Conservation (phyloP, 2,329 filamentous ascomycete species). For the Talaromyces sp. region DNA sequence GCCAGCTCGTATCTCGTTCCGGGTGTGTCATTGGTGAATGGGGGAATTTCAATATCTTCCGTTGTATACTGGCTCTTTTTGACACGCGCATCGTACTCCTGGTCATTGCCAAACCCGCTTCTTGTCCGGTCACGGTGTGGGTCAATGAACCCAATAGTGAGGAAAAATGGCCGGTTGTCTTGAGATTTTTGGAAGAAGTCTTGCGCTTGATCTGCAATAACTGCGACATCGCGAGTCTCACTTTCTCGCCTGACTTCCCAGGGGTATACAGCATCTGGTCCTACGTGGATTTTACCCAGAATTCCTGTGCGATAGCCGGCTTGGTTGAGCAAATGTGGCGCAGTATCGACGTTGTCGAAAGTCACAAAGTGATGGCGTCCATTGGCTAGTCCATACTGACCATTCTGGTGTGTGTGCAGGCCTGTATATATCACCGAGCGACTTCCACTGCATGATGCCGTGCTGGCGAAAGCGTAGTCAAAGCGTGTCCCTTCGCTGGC, state of each 20-base stretch:
- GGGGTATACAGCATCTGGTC: slow-evolving; percentile 34
- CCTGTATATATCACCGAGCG: slow-evolving; percentile 47
- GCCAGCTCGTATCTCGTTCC: slow-evolving; percentile 40
- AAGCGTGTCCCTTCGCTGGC: slow-evolving; percentile 35
- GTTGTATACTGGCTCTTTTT: slow-evolving; percentile 20
- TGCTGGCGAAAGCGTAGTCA: slow-evolving; percentile 15
- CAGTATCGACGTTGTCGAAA: slow-evolving; percentile 39
- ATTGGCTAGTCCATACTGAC: slow-evolving; percentile 41
- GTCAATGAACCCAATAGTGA: slow-evolving; percentile 46
- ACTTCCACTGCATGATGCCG: slow-evolving; percentile 45
- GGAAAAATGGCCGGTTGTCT: slow-evolving; percentile 32
- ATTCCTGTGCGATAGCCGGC: slow-evolving; percentile 44
- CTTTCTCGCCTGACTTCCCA: slow-evolving; percentile 40
- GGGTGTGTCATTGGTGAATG: slow-evolving; percentile 37
- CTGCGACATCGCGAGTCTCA: slow-evolving; percentile 39
- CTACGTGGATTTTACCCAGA: slow-evolving; percentile 47
- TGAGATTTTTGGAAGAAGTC: slow-evolving; percentile 33
- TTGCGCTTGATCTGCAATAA: slow-evolving; percentile 33
- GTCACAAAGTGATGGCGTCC: slow-evolving; percentile 40
- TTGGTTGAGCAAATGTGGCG: slow-evolving; percentile 33
- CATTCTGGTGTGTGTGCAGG: slow-evolving; percentile 43
- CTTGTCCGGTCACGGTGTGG: slow-evolving; percentile 42
- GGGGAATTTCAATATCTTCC: slow-evolving; percentile 35
- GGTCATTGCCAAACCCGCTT: slow-evolving; percentile 41
- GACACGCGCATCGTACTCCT: slow-evolving; percentile 19